Evolutionary conservation across 495 filamentous ascomycete species (phyloP), one percentile per base, ranked within the genome.

Genomic region (Parathielavia appendiculata): DNA sequence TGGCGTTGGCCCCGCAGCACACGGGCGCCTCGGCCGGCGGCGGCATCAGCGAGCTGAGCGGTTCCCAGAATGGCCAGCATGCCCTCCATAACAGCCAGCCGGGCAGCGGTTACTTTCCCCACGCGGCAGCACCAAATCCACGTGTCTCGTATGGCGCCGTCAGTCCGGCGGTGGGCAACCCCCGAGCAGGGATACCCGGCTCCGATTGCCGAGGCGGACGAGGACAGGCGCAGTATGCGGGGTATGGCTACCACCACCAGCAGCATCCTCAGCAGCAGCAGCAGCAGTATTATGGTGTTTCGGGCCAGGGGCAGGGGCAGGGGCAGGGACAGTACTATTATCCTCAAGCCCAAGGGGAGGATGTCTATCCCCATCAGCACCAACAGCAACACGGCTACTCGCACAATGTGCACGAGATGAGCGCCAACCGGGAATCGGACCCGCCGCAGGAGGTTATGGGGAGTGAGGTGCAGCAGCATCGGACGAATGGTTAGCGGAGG

Each of bases 381-480:
- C 58, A 60, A 26, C 30, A 55, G 13, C 58, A 60, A 26, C 30
- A 45, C 38, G 32, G 34, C 10, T 50, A 54, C n/a, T 34, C 32
- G 47, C 46, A 46, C 22, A 44, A 48, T 34, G 19, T 51, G 12
- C 17, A 50, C 19, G 63, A 61, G 63, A 59, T 65, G 63, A 59
- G 62, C 19, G 46, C 58, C 5, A 2, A 32, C 13, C 26, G 54
- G 43, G 62, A 61, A 47, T 45, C 23, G 0, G 54, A 59, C 30
- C 58, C 58, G 50, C 58, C 56, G 26, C 63, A 65, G 51, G 63
- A 65, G 51, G 56, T 61, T 2, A 45, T 35, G 34, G 63, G 63
- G 5, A 65, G 58, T 26, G 36, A 47, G 0, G 32, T 45, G 19
- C 50, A 38, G 43, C 48, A 38, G 0, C 20, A 5, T 20, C 10